A percentile compares a stretch with the other conserved stretches of the same genome.
These are phyloP conservation scores for Blumeriella jaapii DNA, from an alignment of 2,329 filamentous ascomycete genomes.

Conservation along the genomic window DNA sequence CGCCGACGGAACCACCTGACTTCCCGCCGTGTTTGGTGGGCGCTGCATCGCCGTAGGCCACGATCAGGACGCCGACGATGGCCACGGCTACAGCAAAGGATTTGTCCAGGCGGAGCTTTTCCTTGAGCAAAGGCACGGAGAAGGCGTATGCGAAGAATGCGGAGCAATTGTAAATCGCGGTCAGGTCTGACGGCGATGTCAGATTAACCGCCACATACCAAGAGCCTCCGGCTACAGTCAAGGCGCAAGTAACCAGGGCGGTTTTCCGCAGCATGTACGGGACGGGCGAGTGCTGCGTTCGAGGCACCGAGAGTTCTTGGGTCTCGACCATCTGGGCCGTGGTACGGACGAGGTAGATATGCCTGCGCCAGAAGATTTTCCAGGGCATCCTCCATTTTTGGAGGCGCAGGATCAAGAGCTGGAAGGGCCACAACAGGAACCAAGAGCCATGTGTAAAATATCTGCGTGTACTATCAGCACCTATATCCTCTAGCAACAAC, in stretches of 20 bases:
- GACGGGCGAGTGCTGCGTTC: slow-evolving; percentile 40
- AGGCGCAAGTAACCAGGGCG: slow-evolving; percentile 67
- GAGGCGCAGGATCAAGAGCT: slow-evolving; percentile 68
- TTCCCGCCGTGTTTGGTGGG: slow-evolving; percentile 41
- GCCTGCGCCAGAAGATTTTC: slow-evolving; percentile 73
- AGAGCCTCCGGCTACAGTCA: slow-evolving; percentile 82
- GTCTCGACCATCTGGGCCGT: slow-evolving; percentile 80
- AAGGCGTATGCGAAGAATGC: slow-evolving; percentile 98
- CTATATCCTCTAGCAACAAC: neutral
- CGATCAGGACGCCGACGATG: slow-evolving; percentile 81
- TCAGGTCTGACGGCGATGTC: slow-evolving; percentile 87
- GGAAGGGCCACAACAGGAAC: slow-evolving; percentile 76
- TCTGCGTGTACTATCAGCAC: slow-evolving; percentile 30
- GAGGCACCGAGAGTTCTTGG: slow-evolving; percentile 56
- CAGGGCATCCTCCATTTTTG: slow-evolving; percentile 72
- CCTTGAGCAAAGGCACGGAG: slow-evolving; percentile 77
- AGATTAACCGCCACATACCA: slow-evolving; percentile 95
- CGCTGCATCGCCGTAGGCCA: slow-evolving; percentile 76
- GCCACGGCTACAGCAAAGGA: slow-evolving; percentile 76
- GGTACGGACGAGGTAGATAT: slow-evolving; percentile 48
- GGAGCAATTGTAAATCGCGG: slow-evolving; percentile 98
- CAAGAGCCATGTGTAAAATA: slow-evolving; percentile 93
- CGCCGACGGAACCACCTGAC: slow-evolving; percentile 41
- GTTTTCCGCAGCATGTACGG: slow-evolving; percentile 73
- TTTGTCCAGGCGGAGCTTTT: slow-evolving; percentile 76